A percentile compares a stretch with the other conserved stretches of the same genome.
phyloP scores from a whole-genome alignment of 2,329 filamentous ascomycete species.

The Paracorniculantispora psalliotae region DNA sequence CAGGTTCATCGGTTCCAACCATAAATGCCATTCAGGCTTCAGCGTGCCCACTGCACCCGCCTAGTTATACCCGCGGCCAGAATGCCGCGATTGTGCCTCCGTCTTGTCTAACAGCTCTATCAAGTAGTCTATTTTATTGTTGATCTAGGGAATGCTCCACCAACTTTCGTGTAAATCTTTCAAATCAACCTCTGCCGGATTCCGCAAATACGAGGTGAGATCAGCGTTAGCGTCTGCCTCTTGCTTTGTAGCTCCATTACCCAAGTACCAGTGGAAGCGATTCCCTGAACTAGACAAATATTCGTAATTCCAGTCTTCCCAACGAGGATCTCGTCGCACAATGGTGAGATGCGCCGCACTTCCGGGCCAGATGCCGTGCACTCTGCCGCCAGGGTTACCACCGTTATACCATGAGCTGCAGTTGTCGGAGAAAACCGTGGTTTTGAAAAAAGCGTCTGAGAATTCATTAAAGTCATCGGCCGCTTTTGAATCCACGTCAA shows the following conservation, averaged over 20 bases:
- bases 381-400: slow-evolving; percentile 53
- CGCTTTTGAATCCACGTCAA: slow-evolving; percentile 52
- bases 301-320: slow-evolving; percentile 52
- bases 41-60: not conserved
- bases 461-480: slow-evolving; percentile 61
- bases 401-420: slow-evolving; percentile 73
- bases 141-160: slow-evolving; percentile 45
- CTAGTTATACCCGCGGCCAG: too few species aligned
- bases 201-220: slow-evolving; percentile 58
- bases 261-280: slow-evolving; percentile 56
- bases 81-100: too few species aligned
- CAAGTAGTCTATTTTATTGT: too few species aligned
- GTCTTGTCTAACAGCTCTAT: too few species aligned
- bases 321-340: slow-evolving; percentile 48
- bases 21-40: not conserved
- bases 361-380: slow-evolving; percentile 67
- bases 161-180: slow-evolving; percentile 62
- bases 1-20: not conserved
- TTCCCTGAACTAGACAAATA: slow-evolving; percentile 41
- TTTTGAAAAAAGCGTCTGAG: slow-evolving; percentile 50
- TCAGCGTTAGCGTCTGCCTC: slow-evolving; percentile 49
- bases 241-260: slow-evolving; percentile 56
- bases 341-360: slow-evolving; percentile 59
- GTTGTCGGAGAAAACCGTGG: slow-evolving; percentile 53
- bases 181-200: slow-evolving; percentile 53